These are phyloP conservation scores for Daedalea quercina DNA, from an alignment of 768 basidiomycete species.

Conservation along the genomic window DNA sequence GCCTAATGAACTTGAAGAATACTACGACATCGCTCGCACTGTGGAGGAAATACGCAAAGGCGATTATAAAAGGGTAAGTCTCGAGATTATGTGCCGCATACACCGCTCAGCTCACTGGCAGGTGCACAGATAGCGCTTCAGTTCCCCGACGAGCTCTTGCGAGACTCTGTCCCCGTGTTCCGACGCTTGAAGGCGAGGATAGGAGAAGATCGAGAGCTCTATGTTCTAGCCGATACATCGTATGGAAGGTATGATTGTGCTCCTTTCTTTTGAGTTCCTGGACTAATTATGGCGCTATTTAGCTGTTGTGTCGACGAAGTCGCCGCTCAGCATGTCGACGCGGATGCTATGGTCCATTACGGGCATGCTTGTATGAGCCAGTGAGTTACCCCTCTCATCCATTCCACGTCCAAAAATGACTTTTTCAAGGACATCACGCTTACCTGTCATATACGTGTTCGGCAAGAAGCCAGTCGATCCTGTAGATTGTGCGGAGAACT, in stretches of 20 bases:
- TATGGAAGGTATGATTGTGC: slow-evolving; percentile 70
- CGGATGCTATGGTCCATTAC: slow-evolving; percentile 89
- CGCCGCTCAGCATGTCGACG: slow-evolving; percentile 88
- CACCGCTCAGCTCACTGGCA: no score
- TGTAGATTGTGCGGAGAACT: slow-evolving; percentile 36
- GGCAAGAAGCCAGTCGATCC: slow-evolving; percentile 65
- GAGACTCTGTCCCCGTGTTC: slow-evolving; percentile 82
- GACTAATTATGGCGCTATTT: neutral
- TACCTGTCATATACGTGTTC: slow-evolving; percentile 90
- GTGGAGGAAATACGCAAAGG: slow-evolving; percentile 50
- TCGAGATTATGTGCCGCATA: no score
- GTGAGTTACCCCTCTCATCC: slow-evolving; percentile 38
- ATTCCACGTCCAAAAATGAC: neutral
- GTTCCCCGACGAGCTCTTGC: slow-evolving; percentile 91
- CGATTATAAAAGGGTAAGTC: slow-evolving; percentile 62
- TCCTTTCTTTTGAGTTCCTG: neutral
- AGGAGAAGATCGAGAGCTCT: slow-evolving; percentile 51
- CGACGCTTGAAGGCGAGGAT: slow-evolving; percentile 49
- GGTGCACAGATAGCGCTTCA: slow-evolving; percentile 78
- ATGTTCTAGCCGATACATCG: slow-evolving; percentile 95
- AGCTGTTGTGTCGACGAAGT: slow-evolving; percentile 98
- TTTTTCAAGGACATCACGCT: slow-evolving; percentile 61
- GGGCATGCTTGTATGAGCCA: slow-evolving; percentile 94
- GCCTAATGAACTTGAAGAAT: slow-evolving; percentile 43
- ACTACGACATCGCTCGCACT: slow-evolving; percentile 73